phyloP scores from a whole-genome alignment of 192 early-diverging fungal genomes.

The Globomyces pollinis-pini region DNA sequence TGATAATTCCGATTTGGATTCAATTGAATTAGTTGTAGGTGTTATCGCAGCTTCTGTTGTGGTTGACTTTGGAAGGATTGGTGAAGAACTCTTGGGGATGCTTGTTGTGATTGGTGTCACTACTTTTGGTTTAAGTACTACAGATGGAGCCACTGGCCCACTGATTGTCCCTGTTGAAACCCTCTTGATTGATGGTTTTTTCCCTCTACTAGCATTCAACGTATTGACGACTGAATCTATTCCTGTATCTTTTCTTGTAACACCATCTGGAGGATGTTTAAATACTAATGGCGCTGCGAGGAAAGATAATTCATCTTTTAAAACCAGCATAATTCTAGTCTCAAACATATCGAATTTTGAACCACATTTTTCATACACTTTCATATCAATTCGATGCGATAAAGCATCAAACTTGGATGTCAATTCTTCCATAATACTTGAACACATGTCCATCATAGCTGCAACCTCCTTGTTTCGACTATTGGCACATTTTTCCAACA shows the following conservation, averaged over 20 bases:
- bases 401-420: constrained; percentile 19
- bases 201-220: too few relatives aligned
- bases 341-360: constrained; percentile 19
- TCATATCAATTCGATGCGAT: constrained; percentile 9
- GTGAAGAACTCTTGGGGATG: too few relatives aligned
- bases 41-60: too few relatives aligned
- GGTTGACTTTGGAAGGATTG: too few relatives aligned
- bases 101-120: too few relatives aligned
- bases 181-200: too few relatives aligned
- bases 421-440: constrained; percentile 16
- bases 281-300: neutral
- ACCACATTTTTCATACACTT: constrained; percentile 21
- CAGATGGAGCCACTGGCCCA: too few relatives aligned
- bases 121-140: too few relatives aligned
- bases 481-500: constrained; percentile 17
- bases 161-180: too few relatives aligned
- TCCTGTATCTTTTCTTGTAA: neutral
- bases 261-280: constrained; percentile 12
- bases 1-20: too few relatives aligned
- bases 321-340: neutral
- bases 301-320: constrained; percentile 5
- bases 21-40: too few relatives aligned
- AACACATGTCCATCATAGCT: constrained; percentile 28
- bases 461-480: constrained; percentile 24
- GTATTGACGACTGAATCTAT: neutral